Conservation (phyloP, 371 early-diverging fungal species). For the Apophysomyces elegans region DNA sequence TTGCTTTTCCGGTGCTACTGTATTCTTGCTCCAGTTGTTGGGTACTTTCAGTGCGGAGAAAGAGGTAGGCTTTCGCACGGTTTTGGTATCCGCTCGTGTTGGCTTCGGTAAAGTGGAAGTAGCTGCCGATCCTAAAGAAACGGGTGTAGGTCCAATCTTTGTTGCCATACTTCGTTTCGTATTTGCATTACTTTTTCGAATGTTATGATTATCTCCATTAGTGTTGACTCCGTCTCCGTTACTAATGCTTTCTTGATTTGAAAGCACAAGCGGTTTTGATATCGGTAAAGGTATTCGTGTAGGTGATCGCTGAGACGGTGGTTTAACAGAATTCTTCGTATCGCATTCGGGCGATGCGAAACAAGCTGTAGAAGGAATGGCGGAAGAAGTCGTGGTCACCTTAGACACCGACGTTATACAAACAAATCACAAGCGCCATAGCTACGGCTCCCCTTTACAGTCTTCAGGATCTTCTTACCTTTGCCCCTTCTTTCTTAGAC, state of each 20-base stretch:
- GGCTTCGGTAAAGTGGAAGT: neutral
- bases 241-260: constrained; percentile 13
- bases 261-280: constrained; percentile 21
- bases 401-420: neutral
- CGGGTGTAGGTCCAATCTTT: constrained; percentile 28
- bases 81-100: neutral
- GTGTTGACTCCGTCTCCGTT: constrained; percentile 21
- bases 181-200: neutral
- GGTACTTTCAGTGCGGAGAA: neutral
- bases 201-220: constrained; percentile 1
- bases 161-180: constrained; percentile 1
- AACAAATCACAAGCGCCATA: constrained; percentile 1
- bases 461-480: constrained; percentile 31
- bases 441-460: neutral
- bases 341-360: constrained; percentile 5
- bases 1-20: neutral
- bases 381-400: neutral
- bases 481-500: constrained; percentile 42
- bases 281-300: constrained; percentile 24
- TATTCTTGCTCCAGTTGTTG: neutral
- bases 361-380: neutral
- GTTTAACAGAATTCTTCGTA: neutral
- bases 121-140: constrained; percentile 20
- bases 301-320: neutral
- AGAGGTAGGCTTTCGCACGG: neutral